These are phyloP conservation scores for Pleomassaria siparia DNA, from an alignment of 2,329 filamentous ascomycete genomes.

Conservation along the genomic window DNA sequence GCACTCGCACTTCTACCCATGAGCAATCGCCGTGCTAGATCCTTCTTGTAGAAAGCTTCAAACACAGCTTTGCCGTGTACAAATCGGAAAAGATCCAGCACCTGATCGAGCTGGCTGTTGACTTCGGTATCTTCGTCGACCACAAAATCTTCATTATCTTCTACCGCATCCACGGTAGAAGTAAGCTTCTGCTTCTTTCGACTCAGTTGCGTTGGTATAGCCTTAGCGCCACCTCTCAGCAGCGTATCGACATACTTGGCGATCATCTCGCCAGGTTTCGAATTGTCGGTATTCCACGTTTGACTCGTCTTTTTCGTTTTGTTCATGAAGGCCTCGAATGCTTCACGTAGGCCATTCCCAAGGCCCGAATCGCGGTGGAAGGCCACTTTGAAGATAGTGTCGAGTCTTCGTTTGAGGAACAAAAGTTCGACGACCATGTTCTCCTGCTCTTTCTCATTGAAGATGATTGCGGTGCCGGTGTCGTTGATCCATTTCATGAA, in stretches of 20 bases:
- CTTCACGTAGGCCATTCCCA: conserved; percentile 75
- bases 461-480: conserved; percentile 75
- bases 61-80: conserved; percentile 97
- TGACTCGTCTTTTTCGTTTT: conserved; percentile 71
- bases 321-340: conserved; percentile 91
- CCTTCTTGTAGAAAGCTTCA: conserved; percentile 98
- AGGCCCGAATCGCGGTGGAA: conserved; percentile 79
- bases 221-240: conserved; percentile 83
- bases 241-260: conserved; percentile 94
- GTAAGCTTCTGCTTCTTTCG: conserved; percentile 57
- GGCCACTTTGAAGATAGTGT: conserved; percentile 72
- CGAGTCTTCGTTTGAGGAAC: conserved; percentile 76
- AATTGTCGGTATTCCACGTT: conserved; percentile 78
- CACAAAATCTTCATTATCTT: conserved; percentile 61
- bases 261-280: conserved; percentile 97
- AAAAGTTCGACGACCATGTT: conserved; percentile 86
- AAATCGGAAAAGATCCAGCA: conserved; percentile 92
- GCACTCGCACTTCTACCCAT: conserved; percentile 92
- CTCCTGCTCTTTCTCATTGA: conserved; percentile 74
- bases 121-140: conserved; percentile 91
- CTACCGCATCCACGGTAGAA: conserved; percentile 63
- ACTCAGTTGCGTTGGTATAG: conserved; percentile 69
- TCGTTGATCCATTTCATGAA: conserved; percentile 79
- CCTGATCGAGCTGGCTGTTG: conserved; percentile 87
- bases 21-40: conserved; percentile 83